Evolutionary conservation across 176 grass and related monocot species (phyloP), one percentile per base, ranked within the genome.

Genomic region (Dendrocalamus sinicus): DNA sequence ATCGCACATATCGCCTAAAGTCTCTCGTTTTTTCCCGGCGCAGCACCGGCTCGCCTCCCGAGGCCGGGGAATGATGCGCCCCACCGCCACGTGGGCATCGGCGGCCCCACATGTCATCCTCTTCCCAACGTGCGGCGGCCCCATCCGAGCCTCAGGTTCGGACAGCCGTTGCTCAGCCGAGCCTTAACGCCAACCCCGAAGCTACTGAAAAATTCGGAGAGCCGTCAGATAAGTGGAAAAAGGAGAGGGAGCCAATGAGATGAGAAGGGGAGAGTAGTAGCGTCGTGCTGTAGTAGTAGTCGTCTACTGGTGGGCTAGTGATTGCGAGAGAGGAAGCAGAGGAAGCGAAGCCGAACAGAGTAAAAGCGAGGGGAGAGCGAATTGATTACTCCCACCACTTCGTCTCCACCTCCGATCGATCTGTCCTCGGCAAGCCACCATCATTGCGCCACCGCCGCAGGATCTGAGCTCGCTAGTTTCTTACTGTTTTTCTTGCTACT

Each of bases 141-240:
- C 83, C 37, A 77, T 55, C 90, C 90, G 43, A 92, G 76, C 79
- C 93, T 86, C 48, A 90, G 90, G 90, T 13, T 88, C 90, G 93
- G 88, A 95, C 90, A 92, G 90, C 93, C 93, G 93, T 95, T 92
- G 75, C 22, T 5, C 16, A 0, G 23, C 85, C 93, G 84, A 81
- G 67, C 57, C 92, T 80, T 9, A 43, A 12, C 48, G 14, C 47
- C 50, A 54, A 70, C 6, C 60, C 52, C 20, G 68, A 48, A 55
- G 67, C 65, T 79, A 62, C 12, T 58, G 79, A 87, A 91, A 28
- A 84, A 39, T 26, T 59, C 58, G 17, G 62, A 45, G 43, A 67
- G 12, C 24, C 22, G 7, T 43, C 26, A 30, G 23, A 60, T 52
- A 12, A 45, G 39, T 39, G 61, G 80, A 39, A 84, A 67, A 77